phyloP scores from a whole-genome alignment of 805 yeast genomes.

The Cyberlindnera maritima region DNA sequence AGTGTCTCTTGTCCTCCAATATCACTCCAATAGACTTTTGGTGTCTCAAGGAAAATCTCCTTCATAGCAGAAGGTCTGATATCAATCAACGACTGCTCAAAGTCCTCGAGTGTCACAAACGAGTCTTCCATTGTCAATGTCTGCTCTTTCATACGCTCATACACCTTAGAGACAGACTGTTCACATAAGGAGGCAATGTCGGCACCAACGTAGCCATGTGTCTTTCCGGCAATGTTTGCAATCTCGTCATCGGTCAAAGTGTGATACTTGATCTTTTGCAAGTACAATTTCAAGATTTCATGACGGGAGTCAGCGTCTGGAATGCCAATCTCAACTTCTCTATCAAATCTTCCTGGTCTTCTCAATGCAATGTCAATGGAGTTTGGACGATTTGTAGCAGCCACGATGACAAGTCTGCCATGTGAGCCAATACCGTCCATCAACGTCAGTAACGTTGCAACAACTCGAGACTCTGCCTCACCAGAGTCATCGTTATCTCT shows the following conservation, averaged over 20 bases:
- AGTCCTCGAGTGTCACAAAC: slow-evolving; percentile 47
- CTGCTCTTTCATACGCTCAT: slow-evolving; percentile 43
- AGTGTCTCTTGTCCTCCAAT: slow-evolving; percentile 92
- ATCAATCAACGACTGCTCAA: slow-evolving; percentile 71
- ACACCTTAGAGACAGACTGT: slow-evolving; percentile 84
- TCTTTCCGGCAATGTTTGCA: slow-evolving; percentile 62
- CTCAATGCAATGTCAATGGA: slow-evolving; percentile 69
- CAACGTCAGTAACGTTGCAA: slow-evolving; percentile 79
- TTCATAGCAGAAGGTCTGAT: slow-evolving; percentile 96
- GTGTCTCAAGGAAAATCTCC: slow-evolving; percentile 91
- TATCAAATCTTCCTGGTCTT: slow-evolving; percentile 87
- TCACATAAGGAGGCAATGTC: slow-evolving; percentile 85
- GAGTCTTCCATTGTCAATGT: slow-evolving; percentile 25
- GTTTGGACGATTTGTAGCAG: slow-evolving; percentile 73
- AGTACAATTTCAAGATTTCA: slow-evolving; percentile 66
- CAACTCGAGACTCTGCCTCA: slow-evolving; percentile 87
- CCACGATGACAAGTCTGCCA: slow-evolving; percentile 64
- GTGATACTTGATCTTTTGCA: slow-evolving; percentile 50
- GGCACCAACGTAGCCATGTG: slow-evolving; percentile 98
- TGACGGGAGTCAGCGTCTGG: slow-evolving; percentile 82
- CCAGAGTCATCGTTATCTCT: slow-evolving; percentile 83
- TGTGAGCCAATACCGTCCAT: slow-evolving; percentile 75
- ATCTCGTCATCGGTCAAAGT: slow-evolving; percentile 53
- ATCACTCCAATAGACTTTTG: slow-evolving; percentile 89
- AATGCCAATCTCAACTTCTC: slow-evolving; percentile 85